A percentile compares a stretch with the other conserved stretches of the same genome.
These are phyloP conservation scores for Mortierella sp. DNA, from an alignment of 371 early-diverging fungal genomes.

Conservation along the genomic window DNA sequence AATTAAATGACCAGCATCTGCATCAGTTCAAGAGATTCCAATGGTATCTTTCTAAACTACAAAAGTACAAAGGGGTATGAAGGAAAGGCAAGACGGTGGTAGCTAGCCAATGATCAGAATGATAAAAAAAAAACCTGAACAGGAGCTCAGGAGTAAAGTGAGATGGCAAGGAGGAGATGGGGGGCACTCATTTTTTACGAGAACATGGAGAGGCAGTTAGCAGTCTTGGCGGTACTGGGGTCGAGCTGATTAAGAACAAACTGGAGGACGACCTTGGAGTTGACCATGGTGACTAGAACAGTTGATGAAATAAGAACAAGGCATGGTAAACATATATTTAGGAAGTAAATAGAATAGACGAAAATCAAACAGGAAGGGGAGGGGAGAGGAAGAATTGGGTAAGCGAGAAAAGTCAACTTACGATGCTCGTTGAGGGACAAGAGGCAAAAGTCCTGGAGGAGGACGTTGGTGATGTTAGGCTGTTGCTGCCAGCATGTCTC, in stretches of 20 bases:
- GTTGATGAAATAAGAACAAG: neutral
- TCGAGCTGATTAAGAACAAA: conserved; percentile 50
- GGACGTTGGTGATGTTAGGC: conserved; percentile 26
- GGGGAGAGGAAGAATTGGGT: neutral
- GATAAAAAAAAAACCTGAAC: neutral
- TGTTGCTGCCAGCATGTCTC: conserved; percentile 24
- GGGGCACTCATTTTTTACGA: neutral
- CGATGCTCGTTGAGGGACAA: conserved; percentile 37
- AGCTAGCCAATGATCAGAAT: neutral
- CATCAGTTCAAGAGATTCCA: neutral
- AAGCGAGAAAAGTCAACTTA: conserved; percentile 6
- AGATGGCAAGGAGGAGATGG: no score
- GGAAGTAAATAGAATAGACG: neutral
- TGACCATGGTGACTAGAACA: conserved; percentile 28
- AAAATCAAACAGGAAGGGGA: no score
- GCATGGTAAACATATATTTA: neutral
- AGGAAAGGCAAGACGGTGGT: neutral
- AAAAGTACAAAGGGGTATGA: neutral
- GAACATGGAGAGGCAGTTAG: conserved; percentile 42
- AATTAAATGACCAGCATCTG: neutral
- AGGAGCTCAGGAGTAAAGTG: neutral
- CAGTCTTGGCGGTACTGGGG: conserved; percentile 39
- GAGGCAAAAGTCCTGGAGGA: conserved; percentile 43
- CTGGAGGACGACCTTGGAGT: conserved; percentile 39
- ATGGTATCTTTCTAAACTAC: neutral